A percentile compares a stretch with the other conserved stretches of the same genome.
Evolutionary conservation across 768 basidiomycete genomes (phyloP).

Genomic region (Pleurotus citrinopileatus): DNA sequence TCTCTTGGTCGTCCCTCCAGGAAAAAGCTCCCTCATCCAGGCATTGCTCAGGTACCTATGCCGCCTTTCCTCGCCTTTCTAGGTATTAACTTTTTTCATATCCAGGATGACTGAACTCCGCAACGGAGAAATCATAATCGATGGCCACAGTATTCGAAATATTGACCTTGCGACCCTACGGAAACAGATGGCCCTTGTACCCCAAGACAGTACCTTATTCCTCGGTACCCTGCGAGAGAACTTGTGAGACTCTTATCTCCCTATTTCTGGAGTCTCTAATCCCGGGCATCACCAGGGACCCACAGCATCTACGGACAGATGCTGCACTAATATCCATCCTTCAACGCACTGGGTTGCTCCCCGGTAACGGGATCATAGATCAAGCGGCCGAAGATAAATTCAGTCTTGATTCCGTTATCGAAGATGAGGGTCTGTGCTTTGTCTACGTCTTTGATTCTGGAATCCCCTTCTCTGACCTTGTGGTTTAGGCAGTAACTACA

Average conservation of each 20-base stretch:
- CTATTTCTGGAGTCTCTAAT: background rate
- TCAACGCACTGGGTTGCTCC: constrained; percentile 58
- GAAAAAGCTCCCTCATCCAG: constrained; percentile 57
- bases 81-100: background rate
- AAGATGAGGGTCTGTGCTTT: constrained; percentile 48
- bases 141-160: constrained; percentile 47
- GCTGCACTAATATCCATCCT: constrained; percentile 62
- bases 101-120: constrained; percentile 57
- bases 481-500: constrained; percentile 51
- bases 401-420: constrained; percentile 55
- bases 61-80: background rate
- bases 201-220: constrained; percentile 62
- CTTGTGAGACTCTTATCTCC: constrained; percentile 30
- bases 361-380: constrained; percentile 40
- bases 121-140: constrained; percentile 55
- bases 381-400: constrained; percentile 59
- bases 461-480: background rate
- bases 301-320: constrained; percentile 48
- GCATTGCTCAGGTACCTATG: constrained; percentile 46
- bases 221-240: constrained; percentile 46
- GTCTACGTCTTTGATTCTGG: background rate
- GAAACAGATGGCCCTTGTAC: constrained; percentile 58
- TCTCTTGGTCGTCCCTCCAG: constrained; percentile 17
- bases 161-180: constrained; percentile 57
- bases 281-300: constrained; percentile 37